Evolutionary conservation across 768 basidiomycete species (phyloP), one percentile per base, ranked within the genome.

Genomic region (Botryobasidium botryosum): DNA sequence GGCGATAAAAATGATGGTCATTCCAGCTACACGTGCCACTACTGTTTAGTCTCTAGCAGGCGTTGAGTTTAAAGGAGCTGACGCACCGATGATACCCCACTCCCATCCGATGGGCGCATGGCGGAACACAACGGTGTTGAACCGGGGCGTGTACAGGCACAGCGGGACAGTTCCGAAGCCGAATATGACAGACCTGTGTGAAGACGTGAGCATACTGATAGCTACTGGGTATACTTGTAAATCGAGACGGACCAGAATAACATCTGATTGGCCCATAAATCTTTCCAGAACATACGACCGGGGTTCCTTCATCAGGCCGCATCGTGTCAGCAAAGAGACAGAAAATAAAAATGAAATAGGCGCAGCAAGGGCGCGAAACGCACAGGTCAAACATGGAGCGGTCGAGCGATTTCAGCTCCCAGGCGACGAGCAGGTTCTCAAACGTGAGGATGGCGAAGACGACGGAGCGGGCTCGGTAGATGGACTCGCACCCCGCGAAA

Each of bases 391-490:
- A n/a, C n/a, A n/a, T n/a, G n/a, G n/a, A n/a, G n/a, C n/a, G n/a
- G n/a, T n/a, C n/a, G n/a, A n/a, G n/a, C n/a, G n/a, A n/a, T n/a
- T n/a, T 57, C 31, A 53, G 42, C 37, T 57, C 52, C 50, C 53
- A 54, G 2, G 56, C 54, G 45, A 55, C 44, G 49, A 54, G 35
- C 3, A 52, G 51, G 2, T 45, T 46, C 29, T 49, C 43, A 51
- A 48, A 54, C 38, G 49, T 51, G 28, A 53, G 43, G 2, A 42
- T 58, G 5, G 62, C 55, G 43, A 63, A 65, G 12, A 59, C 59
- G 2, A 63, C 59, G 0, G 56, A 56, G 35, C 65, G 61, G 10
- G 61, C 64, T 18, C 58, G 55, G 55, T 60, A 67, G 6, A 65
- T 61, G 26, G 59, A 55, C 20, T 54, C 45, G 32, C 63, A 65